Base-by-base conservation (phyloP, 805 yeast genomes). In the Komagataella ulmi region DNA sequence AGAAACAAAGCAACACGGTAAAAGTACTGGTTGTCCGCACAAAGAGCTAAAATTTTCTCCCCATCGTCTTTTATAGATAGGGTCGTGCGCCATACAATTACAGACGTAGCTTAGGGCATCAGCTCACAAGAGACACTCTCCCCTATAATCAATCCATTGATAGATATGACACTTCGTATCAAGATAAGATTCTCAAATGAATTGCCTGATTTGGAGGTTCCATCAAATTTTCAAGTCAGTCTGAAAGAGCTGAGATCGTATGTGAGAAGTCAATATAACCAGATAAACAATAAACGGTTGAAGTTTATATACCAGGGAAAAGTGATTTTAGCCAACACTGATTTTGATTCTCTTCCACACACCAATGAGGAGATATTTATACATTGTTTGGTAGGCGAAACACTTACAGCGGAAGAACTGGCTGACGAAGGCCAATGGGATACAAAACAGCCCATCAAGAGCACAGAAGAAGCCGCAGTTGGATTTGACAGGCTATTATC, bases 401-500 rank as follows among this genome's bases (percentile, higher is more conserved):
- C 71, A 12, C 60, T 85, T 45, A 69, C 78, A 0, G 61, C 66
- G 0, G 77, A 72, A 14, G 87, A 84, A 59, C 64, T 87, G 24
- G 71, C 68, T 1, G 69, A 76, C 47, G 95, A 86, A 57, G 79
- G 74, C 49, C 76, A 74, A 50, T 57, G 78, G 50, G 90, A 85
- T 59, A 68, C 67, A 50, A 59, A 61, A 51, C 76, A 74, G 7
- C 85, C 80, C 17, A 70, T 68, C 36, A 67, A 68, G 49, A 65
- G 77, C 2, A 80, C 85, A 0, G 62, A 74, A 1, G 88, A 87
- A 1, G 89, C 88, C 12, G 81, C 83, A 2, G 76, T 82, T 14
- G 97, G 97, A 2, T 88, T 90, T 63, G 97, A 90, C 64, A 68
- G 97, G 46, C 70, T 90, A 50, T 72, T 89, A 17, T 79, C 81